A percentile compares a stretch with the other conserved stretches of the same genome.
Evolutionary conservation across 1,284 basidiomycete species (phyloP).

Genomic region (Dichomitus squalens): DNA sequence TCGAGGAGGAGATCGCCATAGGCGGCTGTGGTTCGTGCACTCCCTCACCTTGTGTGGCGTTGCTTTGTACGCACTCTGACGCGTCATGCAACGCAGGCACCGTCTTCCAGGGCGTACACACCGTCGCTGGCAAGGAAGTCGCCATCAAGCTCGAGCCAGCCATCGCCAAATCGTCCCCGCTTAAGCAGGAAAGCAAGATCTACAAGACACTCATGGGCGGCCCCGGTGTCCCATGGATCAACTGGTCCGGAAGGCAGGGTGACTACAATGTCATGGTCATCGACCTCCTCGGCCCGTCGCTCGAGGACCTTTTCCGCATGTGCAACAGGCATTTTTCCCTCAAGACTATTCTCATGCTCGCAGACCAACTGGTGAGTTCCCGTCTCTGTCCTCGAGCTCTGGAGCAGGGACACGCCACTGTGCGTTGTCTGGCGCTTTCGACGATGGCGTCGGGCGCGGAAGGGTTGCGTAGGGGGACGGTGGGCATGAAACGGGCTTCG

Average conservation of each 20-base stretch:
- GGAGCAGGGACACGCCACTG: background rate
- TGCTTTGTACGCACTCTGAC: constrained; percentile 7
- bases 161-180: constrained; percentile 77
- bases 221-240: constrained; percentile 92
- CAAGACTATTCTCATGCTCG: constrained; percentile 90
- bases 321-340: constrained; percentile 92
- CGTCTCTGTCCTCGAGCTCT: constrained; percentile 34
- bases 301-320: constrained; percentile 95
- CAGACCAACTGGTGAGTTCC: constrained; percentile 82
- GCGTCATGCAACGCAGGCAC: background rate
- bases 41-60: constrained; percentile 2
- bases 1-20: constrained; percentile 94
- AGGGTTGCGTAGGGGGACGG: background rate
- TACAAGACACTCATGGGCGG: constrained; percentile 94
- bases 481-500: background rate
- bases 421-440: background rate
- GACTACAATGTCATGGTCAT: constrained; percentile 98
- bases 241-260: constrained; percentile 93
- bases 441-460: background rate
- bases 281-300: constrained; percentile 89
- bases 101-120: constrained; percentile 94
- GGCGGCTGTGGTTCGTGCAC: constrained; percentile 82
- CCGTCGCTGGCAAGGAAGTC: constrained; percentile 94
- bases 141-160: constrained; percentile 96
- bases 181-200: constrained; percentile 91